Percentiles rank a stretch among this genome's conserved stretches.
phyloP scores from a whole-genome alignment of 2,329 filamentous ascomycete species.

The Coniochaeta prunicola region DNA sequence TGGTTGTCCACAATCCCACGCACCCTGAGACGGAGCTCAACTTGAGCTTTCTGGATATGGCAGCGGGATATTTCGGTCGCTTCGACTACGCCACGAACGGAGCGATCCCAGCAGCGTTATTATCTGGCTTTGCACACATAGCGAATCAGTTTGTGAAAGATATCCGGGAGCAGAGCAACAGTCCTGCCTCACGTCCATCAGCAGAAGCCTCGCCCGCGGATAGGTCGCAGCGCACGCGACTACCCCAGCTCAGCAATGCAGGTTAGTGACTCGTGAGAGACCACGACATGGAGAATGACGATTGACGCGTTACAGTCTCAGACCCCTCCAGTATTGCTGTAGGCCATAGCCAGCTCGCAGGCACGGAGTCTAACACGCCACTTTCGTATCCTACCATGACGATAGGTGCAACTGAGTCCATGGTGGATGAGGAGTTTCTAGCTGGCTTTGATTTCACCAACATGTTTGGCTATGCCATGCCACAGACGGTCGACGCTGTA shows the following conservation, averaged over 20 bases:
- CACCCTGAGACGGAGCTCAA: not conserved
- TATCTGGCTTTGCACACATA: not conserved
- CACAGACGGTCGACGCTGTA: not conserved
- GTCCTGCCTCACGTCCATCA: not conserved
- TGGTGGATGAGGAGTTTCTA: not conserved
- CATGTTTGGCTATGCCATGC: not conserved
- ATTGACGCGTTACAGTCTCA: not conserved
- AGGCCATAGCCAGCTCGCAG: not conserved
- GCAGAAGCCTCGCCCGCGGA: not conserved
- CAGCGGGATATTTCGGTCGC: not conserved
- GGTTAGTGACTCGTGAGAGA: not conserved
- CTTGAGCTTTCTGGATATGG: not conserved
- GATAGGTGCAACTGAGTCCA: not conserved
- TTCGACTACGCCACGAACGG: not conserved
- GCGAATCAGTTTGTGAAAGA: not conserved
- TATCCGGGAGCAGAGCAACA: not conserved
- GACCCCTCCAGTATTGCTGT: not conserved
- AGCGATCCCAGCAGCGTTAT: not conserved
- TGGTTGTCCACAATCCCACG: not conserved
- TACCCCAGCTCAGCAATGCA: not conserved
- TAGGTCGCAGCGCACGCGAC: not conserved
- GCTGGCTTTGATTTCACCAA: not conserved
- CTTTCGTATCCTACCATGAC: not conserved
- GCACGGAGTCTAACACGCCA: not conserved
- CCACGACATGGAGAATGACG: too few species aligned